phyloP scores from a whole-genome alignment of 306 rosid species.

The Calophaca sinica region DNA sequence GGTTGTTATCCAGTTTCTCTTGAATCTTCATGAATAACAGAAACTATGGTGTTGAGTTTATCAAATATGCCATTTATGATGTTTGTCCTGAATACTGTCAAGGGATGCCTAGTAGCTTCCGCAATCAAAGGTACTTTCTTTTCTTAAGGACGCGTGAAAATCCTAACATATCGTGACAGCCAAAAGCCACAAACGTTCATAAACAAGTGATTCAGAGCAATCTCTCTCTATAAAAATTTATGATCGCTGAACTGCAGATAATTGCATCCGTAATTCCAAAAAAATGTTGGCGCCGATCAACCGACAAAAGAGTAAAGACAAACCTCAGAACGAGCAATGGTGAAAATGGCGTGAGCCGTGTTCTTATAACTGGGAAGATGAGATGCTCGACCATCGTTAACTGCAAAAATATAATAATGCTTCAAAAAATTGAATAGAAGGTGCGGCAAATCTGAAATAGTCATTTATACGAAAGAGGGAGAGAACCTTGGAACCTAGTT shows the following conservation, averaged over 20 bases:
- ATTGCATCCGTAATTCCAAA: neutral
- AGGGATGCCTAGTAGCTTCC: neutral
- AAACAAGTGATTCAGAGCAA: no score
- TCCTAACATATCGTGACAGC: no score
- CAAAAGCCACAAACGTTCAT: no score
- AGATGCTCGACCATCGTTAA: constrained; percentile 75
- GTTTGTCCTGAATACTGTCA: no score
- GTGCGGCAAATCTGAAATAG: no score
- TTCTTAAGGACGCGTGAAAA: neutral
- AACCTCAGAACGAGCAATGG: constrained; percentile 89
- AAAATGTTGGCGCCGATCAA: neutral
- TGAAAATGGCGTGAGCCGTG: constrained; percentile 77
- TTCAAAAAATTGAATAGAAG: neutral
- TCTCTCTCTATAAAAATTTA: no score
- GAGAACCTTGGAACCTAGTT: constrained; percentile 83
- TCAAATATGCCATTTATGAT: no score
- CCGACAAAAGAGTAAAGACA: constrained; percentile 25
- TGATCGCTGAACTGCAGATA: neutral
- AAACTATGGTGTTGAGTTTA: neutral
- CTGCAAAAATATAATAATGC: constrained; percentile 51
- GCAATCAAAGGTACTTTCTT: constrained; percentile 3
- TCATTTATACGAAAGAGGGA: no score
- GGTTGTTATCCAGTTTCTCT: no score
- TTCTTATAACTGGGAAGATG: constrained; percentile 77
- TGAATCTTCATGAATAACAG: neutral